Evolutionary conservation across 2,329 filamentous ascomycete genomes (phyloP), one percentile per base, ranked within the genome.

Genomic region (Epichloe brachyelytri): DNA sequence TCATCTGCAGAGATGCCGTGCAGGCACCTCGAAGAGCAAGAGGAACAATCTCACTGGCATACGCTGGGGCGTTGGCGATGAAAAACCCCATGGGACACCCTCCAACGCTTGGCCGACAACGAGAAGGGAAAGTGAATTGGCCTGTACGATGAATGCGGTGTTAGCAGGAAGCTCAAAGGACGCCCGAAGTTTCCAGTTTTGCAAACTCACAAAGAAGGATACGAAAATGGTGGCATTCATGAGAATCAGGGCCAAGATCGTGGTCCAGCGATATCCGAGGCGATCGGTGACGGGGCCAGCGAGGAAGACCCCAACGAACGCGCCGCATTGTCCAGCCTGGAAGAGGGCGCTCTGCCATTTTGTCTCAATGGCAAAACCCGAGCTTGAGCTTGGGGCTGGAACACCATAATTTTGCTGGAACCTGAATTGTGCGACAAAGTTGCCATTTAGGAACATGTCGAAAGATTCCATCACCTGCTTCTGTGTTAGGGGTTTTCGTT

Each of bases 1-100:
- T 77, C 78, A 82, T 82, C 61, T 82, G 78, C 62, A 82, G 57
- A 67, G 77, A 81, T 58, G 77, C 74, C 2, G 79, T 82, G 14
- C 69, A 71, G 43, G 76, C 73, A 51, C 74, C 79, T 61, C 79
- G 68, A 43, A 82, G 67, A 57, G 67, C 65, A 38, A 82, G 68
- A 0, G 79, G 79, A 11, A 79, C 76, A 47, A 82, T 78, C 61
- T 82, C 79, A 56, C 67, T 69, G 62, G 74, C 77, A 66, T 82
- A 81, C 2, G 79, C 78, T 1, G 79, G 79, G 10, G 78, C 71
- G 61, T 80, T 80, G 59, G 78, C 77, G 55, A 81, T 79, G 65
- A 82, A 82, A 57, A 82, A 73, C 20, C 79, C 79, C 79, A 82
- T 0, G 64, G 78, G 15, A 83, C 58, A 56, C 79, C 79, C 63